Conservation (phyloP, 2,329 filamentous ascomycete species). For the Xylaria sp. region DNA sequence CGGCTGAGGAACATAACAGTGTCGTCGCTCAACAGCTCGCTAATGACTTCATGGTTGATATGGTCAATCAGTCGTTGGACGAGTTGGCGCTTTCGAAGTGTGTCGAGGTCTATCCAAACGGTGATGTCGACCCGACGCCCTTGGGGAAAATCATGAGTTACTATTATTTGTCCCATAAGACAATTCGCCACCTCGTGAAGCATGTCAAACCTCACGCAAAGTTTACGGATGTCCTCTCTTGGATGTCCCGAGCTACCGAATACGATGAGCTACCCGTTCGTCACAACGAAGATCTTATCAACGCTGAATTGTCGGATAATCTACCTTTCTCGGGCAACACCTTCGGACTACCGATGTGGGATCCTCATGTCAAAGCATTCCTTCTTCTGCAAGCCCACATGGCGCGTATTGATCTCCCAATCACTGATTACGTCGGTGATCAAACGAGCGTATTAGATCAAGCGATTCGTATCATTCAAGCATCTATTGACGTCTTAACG, state of each 20-base stretch:
- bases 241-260: constrained; percentile 94
- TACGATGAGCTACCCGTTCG: constrained; percentile 98
- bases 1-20: constrained; percentile 90
- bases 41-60: constrained; percentile 92
- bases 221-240: constrained; percentile 85
- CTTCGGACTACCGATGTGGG: constrained; percentile 91
- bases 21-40: constrained; percentile 85
- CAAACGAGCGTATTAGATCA: constrained; percentile 91
- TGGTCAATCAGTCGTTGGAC: constrained; percentile 86
- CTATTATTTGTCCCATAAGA: constrained; percentile 97
- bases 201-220: constrained; percentile 79
- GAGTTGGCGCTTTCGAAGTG: constrained; percentile 88
- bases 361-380: constrained; percentile 97
- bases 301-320: constrained; percentile 85
- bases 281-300: constrained; percentile 98
- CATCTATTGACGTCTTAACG: constrained; percentile 90
- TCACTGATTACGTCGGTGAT: constrained; percentile 96
- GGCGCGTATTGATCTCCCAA: constrained; percentile 90
- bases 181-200: constrained; percentile 84
- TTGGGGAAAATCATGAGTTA: constrained; percentile 99
- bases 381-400: constrained; percentile 94
- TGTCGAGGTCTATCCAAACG: constrained; percentile 83
- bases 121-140: constrained; percentile 88
- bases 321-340: constrained; percentile 71
- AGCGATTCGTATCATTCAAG: constrained; percentile 95